A percentile compares a stretch with the other conserved stretches of the same genome.
phyloP scores from a whole-genome alignment of 2,329 filamentous ascomycete species.

The Talaromyces sp. region DNA sequence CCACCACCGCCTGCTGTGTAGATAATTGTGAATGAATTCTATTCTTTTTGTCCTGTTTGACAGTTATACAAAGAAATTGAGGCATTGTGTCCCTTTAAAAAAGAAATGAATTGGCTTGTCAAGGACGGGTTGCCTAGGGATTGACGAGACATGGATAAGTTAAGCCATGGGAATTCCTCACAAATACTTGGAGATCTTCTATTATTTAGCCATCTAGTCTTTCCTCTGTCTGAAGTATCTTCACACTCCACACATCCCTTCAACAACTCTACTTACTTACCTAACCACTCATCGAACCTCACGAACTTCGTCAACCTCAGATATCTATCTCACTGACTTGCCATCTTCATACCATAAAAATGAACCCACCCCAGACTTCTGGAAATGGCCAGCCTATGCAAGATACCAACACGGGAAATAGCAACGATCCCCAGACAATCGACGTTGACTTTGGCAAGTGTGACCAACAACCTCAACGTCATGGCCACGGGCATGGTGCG shows the following conservation, averaged over 20 bases:
- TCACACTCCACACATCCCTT: neutral
- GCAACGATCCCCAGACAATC: too few species aligned
- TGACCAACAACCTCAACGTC: too few species aligned
- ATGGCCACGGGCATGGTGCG: too few species aligned
- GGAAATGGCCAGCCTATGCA: neutral
- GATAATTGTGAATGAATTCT: neutral
- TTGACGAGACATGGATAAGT: neutral
- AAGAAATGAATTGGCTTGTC: neutral
- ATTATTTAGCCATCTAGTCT: neutral
- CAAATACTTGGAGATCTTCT: neutral
- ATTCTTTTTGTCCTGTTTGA: neutral
- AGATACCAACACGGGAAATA: neutral
- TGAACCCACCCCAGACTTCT: neutral
- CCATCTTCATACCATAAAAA: neutral
- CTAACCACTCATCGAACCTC: neutral
- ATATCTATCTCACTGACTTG: neutral
- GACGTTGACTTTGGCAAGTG: too few species aligned
- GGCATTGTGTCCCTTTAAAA: neutral
- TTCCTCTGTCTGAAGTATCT: neutral
- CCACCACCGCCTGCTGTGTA: neutral
- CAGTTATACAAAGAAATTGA: neutral
- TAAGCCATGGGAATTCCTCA: neutral
- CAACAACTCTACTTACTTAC: neutral
- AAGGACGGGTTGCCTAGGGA: neutral
- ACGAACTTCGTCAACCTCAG: neutral